phyloP scores from a whole-genome alignment of 306 rosid genomes.

The Cicer judaicum region DNA sequence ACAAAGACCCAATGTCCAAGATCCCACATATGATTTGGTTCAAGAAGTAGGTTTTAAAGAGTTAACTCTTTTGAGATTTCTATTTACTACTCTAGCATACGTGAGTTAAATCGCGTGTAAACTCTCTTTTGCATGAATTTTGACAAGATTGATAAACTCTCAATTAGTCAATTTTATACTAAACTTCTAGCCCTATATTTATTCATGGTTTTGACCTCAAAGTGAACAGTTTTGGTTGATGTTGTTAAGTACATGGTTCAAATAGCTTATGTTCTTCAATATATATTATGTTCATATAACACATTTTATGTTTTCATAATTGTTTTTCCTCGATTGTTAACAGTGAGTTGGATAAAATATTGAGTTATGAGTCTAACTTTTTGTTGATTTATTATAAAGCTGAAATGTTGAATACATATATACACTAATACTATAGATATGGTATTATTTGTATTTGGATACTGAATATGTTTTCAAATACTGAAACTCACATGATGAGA shows the following conservation, averaged over 20 bases:
- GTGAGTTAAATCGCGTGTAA: not conserved
- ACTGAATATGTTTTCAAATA: constrained; percentile 7
- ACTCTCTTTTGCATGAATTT: not conserved
- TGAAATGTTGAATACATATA: not conserved
- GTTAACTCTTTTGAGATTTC: not conserved
- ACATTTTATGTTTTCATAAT: not conserved
- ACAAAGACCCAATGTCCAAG: not conserved
- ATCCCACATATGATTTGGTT: not conserved
- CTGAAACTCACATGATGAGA: not conserved
- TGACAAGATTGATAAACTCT: constrained; percentile 6
- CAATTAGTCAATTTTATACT: constrained; percentile 5
- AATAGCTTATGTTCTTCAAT: not conserved
- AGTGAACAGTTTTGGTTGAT: not conserved
- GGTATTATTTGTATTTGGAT: not conserved
- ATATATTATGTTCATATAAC: not conserved
- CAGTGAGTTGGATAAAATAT: not conserved
- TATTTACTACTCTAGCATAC: not conserved
- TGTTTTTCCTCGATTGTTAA: not conserved
- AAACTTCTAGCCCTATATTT: not conserved
- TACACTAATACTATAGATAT: too few species aligned
- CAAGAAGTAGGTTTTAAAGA: not conserved
- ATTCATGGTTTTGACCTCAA: constrained; percentile 12
- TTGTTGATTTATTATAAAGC: not conserved
- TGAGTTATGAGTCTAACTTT: not conserved
- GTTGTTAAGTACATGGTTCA: not conserved